phyloP scores from a whole-genome alignment of 768 basidiomycete species.

The button mushroom (Agaricus bisporus) region DNA sequence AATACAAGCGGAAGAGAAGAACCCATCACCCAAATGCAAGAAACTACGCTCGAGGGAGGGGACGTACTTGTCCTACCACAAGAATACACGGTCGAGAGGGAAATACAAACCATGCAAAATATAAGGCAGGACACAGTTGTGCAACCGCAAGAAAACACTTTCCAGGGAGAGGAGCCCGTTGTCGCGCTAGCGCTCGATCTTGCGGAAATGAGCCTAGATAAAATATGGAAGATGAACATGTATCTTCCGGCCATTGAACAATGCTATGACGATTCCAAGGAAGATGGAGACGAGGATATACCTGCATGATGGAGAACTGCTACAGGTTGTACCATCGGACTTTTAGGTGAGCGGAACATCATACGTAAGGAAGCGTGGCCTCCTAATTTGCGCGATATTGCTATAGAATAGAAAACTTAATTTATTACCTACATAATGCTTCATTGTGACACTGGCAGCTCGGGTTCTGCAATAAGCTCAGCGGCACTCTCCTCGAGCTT shows the following conservation, averaged over 20 bases:
- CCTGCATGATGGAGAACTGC: constrained; percentile 17
- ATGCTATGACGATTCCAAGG: constrained; percentile 47
- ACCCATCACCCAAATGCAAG: constrained; percentile 34
- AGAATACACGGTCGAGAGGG: constrained; percentile 9
- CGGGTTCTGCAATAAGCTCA: neutral
- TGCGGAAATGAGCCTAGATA: constrained; percentile 60
- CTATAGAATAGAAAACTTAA: neutral
- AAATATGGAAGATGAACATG: constrained; percentile 81
- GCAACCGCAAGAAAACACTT: constrained; percentile 10
- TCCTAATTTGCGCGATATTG: neutral
- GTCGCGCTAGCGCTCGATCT: constrained; percentile 83
- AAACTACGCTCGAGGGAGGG: constrained; percentile 3
- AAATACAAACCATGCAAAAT: no score
- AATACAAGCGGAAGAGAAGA: neutral
- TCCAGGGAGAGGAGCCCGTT: constrained; percentile 25
- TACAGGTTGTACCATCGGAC: neutral
- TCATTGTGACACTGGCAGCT: neutral
- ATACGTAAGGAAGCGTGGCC: neutral
- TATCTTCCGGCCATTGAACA: constrained; percentile 71
- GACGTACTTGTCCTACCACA: constrained; percentile 17
- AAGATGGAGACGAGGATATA: constrained; percentile 40
- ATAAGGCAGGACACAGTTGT: constrained; percentile 16
- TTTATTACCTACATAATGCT: neutral
- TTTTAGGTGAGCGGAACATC: neutral
- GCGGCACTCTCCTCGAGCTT: no score